These are phyloP conservation scores for Leishmania gerbilli DNA, from an alignment of 208 protist species.

Conservation along the genomic window DNA sequence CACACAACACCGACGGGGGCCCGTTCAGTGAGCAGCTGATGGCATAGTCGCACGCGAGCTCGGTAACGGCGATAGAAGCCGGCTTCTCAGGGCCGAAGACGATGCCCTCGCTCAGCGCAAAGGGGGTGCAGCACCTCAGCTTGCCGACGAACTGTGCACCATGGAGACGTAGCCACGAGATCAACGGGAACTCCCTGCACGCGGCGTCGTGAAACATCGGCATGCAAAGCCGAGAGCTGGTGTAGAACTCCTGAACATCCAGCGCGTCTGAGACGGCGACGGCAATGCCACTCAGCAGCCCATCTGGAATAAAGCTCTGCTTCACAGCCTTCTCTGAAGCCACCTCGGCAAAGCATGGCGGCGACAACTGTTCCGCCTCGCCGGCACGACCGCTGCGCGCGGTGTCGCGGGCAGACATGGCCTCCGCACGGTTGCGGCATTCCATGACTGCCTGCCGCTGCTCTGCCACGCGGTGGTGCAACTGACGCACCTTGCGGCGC, in stretches of 20 bases:
- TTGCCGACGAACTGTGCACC: conserved; percentile 82
- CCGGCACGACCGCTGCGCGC: conserved; percentile 12
- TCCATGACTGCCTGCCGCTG: conserved; percentile 63
- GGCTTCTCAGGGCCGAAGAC: conserved; percentile 57
- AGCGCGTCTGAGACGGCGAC: conserved; percentile 78
- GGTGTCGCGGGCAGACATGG: conserved; percentile 51
- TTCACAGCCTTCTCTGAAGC: conserved; percentile 55
- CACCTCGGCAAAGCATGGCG: conserved; percentile 68
- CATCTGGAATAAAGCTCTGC: conserved; percentile 53
- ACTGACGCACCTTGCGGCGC: conserved; percentile 51
- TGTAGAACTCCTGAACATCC: conserved; percentile 76
- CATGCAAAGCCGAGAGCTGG: conserved; percentile 58
- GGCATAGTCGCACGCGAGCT: conserved; percentile 74
- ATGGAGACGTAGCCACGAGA: conserved; percentile 79
- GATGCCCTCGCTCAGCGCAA: conserved; percentile 68
- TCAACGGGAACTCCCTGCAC: conserved; percentile 70
- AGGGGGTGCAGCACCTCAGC: conserved; percentile 65
- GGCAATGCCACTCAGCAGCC: conserved; percentile 75
- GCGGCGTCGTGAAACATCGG: conserved; percentile 57
- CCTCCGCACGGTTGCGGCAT: conserved; percentile 55
- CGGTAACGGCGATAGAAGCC: conserved; percentile 47
- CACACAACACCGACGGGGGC: conserved; percentile 62
- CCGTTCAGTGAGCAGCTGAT: conserved; percentile 76
- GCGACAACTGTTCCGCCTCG: conserved; percentile 9
- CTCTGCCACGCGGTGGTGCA: conserved; percentile 54